Evolutionary conservation across 371 early-diverging fungal genomes (phyloP), one percentile per base, ranked within the genome.

Genomic region (Fennellomyces sp.): DNA sequence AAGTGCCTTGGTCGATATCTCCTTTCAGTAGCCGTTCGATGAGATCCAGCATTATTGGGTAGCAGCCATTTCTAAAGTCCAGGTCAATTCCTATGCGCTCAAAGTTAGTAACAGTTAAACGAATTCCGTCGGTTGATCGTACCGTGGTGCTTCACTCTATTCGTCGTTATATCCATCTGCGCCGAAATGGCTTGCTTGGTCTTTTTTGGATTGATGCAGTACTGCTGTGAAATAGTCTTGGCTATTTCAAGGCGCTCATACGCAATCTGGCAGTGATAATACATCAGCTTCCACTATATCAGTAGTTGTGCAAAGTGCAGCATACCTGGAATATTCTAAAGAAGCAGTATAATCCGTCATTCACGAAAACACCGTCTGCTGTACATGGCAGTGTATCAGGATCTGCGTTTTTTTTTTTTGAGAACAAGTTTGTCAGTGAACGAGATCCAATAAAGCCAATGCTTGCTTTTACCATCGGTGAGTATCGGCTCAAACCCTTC

Each of bases 311-410:
- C 2, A 8, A 52, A 15, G 29, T 1, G 4, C 8, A 52, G n/a
- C 52, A 36, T 70, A 91, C 91, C 81, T 93, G 88, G 58, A 89
- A 91, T 49, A 93, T 85, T 50, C 97, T 75, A 72, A 96, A 87
- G 63, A 98, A 93, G 47, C 87, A 89, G 67, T 92, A 97, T 53
- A 91, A 89, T 25, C 69, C 72, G 38, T 82, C 88, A 66, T 96
- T 94, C 19, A 84, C 87, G 72, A 89, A 86, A 55, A 91, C 80
- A 50, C 78, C 81, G 52, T 78, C 75, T 3, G 75, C 51, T 2
- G 68, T 45, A 21, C 45, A 45, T 23, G 45, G 45, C n/a, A 45
- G 21, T 5, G 23, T 17, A 23, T 45, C 23, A 21, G 45, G 45
- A 45, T 45, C 45, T 45, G 41, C 41, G 19, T 41, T 39, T 39